phyloP scores from a whole-genome alignment of 202 grass and related monocot species.

The Zoysia matrella region DNA sequence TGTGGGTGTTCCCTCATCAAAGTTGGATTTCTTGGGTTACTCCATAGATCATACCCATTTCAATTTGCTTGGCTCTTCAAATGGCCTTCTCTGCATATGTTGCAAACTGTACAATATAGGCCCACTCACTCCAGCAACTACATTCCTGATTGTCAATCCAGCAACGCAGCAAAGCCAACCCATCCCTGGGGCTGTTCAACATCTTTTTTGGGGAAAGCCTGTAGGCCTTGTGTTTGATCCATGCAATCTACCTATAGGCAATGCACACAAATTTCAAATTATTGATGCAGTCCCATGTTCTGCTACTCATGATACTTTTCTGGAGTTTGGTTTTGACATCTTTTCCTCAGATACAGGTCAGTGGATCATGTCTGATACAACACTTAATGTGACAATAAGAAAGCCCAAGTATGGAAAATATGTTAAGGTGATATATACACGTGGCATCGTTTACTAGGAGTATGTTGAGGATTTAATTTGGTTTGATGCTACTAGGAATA shows the following conservation, averaged over 20 bases:
- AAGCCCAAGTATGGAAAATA: neutral
- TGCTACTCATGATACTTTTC: neutral
- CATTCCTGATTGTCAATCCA: neutral
- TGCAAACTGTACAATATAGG: neutral
- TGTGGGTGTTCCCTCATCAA: too few species aligned
- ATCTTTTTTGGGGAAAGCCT: neutral
- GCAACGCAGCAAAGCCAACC: neutral
- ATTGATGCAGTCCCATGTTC: neutral
- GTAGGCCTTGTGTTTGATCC: constrained; percentile 13
- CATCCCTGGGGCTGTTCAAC: neutral
- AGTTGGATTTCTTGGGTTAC: too few species aligned
- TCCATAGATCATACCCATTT: too few species aligned
- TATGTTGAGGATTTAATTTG: neutral
- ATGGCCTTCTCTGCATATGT: too few species aligned
- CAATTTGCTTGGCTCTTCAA: too few species aligned
- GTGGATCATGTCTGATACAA: neutral
- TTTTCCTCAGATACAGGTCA: neutral
- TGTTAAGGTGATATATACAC: neutral
- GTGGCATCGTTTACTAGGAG: neutral
- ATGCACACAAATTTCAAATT: neutral
- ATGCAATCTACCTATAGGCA: neutral
- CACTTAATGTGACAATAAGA: neutral
- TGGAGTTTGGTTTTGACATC: neutral
- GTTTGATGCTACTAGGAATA: neutral
- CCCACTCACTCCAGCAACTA: neutral